These are phyloP conservation scores for Esteya vermicola DNA, from an alignment of 2,329 filamentous ascomycete species.

Conservation along the genomic window DNA sequence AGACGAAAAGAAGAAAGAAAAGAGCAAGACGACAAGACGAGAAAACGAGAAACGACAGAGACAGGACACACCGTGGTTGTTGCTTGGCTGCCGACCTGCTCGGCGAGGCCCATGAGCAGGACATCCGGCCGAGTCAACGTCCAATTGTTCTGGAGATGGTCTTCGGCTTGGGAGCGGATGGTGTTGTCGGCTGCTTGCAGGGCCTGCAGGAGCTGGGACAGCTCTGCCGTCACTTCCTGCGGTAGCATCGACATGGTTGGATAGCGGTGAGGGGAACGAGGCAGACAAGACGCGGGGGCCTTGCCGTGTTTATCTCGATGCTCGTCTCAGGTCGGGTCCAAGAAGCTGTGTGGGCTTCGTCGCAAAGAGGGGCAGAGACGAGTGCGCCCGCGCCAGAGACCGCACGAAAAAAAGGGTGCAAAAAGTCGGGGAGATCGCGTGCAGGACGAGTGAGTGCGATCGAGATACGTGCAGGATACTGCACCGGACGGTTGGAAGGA, in stretches of 20 bases:
- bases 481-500: background rate
- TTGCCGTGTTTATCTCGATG: no score
- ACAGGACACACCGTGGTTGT: constrained; percentile 53
- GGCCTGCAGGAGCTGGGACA: constrained; percentile 73
- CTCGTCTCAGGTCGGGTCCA: no score
- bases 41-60: background rate
- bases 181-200: constrained; percentile 83
- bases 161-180: constrained; percentile 73
- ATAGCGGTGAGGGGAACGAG: background rate
- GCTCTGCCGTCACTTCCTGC: constrained; percentile 68
- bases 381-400: background rate
- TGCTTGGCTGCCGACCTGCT: constrained; percentile 72
- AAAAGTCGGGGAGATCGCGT: background rate
- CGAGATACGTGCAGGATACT: background rate
- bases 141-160: constrained; percentile 86
- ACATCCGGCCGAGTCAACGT: constrained; percentile 67
- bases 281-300: background rate
- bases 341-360: constrained; percentile 3
- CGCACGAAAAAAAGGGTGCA: background rate
- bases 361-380: background rate
- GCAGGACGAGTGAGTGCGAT: background rate
- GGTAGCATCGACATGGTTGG: constrained; percentile 71
- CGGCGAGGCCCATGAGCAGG: constrained; percentile 82
- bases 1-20: background rate
- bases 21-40: background rate